Percentiles rank a stretch among this genome's conserved stretches.
Evolutionary conservation across 2,329 filamentous ascomycete genomes (phyloP).

Genomic region (Knufia petricola): DNA sequence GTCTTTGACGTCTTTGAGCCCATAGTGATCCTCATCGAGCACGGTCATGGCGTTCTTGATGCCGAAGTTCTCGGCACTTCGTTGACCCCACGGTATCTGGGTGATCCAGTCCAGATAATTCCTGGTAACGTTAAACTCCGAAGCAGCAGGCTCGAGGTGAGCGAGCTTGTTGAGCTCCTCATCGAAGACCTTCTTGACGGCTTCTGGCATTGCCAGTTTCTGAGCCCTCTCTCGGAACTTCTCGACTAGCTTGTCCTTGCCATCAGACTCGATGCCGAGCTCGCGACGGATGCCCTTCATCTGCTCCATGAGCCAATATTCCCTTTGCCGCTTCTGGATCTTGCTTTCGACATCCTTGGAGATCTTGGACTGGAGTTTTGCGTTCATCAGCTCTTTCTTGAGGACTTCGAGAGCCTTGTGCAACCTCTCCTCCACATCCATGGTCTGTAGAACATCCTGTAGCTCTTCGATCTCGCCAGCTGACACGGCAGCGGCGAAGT

Average conservation of each 20-base stretch:
- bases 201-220: slow-evolving; percentile 93
- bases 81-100: slow-evolving; percentile 93
- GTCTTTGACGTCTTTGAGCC: slow-evolving; percentile 95
- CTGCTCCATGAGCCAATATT: slow-evolving; percentile 99
- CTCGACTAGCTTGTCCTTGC: slow-evolving; percentile 95
- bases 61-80: slow-evolving; percentile 92
- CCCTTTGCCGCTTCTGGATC: slow-evolving; percentile 91
- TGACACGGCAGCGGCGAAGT: slow-evolving; percentile 96
- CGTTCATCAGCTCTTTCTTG: slow-evolving; percentile 98
- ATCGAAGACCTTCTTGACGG: slow-evolving; percentile 94
- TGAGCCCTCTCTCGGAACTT: slow-evolving; percentile 92
- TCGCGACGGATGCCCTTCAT: slow-evolving; percentile 98
- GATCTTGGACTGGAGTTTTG: slow-evolving; percentile 92
- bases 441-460: slow-evolving; percentile 77
- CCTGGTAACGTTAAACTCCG: slow-evolving; percentile 95
- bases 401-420: slow-evolving; percentile 84
- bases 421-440: slow-evolving; percentile 86
- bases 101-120: slow-evolving; percentile 99
- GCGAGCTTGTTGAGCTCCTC: slow-evolving; percentile 96
- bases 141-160: slow-evolving; percentile 87
- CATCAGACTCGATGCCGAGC: slow-evolving; percentile 91
- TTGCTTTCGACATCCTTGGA: slow-evolving; percentile 95
- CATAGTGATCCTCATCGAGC: slow-evolving; percentile 92
- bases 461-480: slow-evolving; percentile 84
- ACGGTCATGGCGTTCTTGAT: slow-evolving; percentile 86